Evolutionary conservation across 2,329 filamentous ascomycete genomes (phyloP), one percentile per base, ranked within the genome.

Genomic region (Trichoderma brevicompactum): DNA sequence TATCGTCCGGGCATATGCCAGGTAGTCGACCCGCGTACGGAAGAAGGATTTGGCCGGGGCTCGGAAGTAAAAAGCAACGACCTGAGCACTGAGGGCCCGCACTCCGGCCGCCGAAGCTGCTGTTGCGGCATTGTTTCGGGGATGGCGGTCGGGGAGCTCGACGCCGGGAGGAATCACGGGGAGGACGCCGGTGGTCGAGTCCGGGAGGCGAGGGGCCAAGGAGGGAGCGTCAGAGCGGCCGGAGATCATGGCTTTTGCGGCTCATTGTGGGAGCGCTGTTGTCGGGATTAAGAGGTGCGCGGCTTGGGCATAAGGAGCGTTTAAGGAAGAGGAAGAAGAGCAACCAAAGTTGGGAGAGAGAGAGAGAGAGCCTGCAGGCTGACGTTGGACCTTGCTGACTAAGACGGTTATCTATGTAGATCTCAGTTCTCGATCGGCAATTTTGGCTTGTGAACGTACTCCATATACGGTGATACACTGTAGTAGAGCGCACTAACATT

Each of bases 21-120:
- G 81, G 70, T 93, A 97, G 80, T 97, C 94, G 69, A 97, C 92
- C 66, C 94, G 83, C 1, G 92, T 94, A 67, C 92, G 87, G 79
- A 97, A 96, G 75, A 97, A 97, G 15, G 93, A 91, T 78, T 97
- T 97, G 61, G 93, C 91, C 0, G 94, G 94, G 0, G 92, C 92
- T 65, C 93, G 85, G 75, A 97, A 97, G 79, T 96, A 97, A 72
- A 97, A 97, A 28, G 92, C 89, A 63, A 97, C 85, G 72, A 92
- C 83, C 74, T 96, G 91, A 7, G 92, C 90, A 71, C 90, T 94
- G 68, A 97, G 77, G 34, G 93, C 94, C 53, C 94, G 90, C 68
- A 93, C 91, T 46, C 92, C 87, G 23, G 93, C 93, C 5, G 93
- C 93, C 23, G 92, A 93, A n/a, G 92, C 91, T 54, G 91, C 93